These are phyloP conservation scores for Kwoniella europaea DNA, from an alignment of 768 basidiomycete genomes.

Conservation along the genomic window DNA sequence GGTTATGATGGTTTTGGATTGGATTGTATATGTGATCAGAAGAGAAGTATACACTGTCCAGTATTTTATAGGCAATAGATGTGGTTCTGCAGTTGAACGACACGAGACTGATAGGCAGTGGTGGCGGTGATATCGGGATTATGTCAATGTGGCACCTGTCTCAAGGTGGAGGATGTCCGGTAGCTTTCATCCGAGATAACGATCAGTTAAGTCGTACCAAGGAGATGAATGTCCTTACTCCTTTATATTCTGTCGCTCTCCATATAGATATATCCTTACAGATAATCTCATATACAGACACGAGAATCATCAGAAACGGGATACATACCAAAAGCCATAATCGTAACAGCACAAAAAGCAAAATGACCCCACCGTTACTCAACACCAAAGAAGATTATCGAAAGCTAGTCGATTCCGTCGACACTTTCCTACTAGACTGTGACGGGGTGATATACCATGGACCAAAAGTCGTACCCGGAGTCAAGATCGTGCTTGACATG, in stretches of 20 bases:
- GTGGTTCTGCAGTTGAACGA: background rate
- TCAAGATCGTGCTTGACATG: conserved; percentile 72
- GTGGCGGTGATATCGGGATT: conserved; percentile 15
- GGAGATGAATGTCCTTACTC: too few species aligned
- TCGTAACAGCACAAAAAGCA: background rate
- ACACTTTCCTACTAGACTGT: conserved; percentile 96
- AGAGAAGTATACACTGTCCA: background rate
- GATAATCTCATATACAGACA: background rate
- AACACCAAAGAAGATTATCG: conserved; percentile 57
- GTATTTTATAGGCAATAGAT: background rate
- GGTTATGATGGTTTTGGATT: background rate
- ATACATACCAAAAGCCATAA: too few species aligned
- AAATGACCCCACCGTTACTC: conserved; percentile 34
- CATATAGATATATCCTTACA: too few species aligned
- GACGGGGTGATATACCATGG: conserved; percentile 95
- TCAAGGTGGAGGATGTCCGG: conserved; percentile 24
- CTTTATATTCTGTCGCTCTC: too few species aligned
- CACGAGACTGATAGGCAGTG: conserved; percentile 1
- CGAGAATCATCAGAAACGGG: background rate
- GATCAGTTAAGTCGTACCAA: too few species aligned
- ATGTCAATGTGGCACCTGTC: conserved; percentile 14
- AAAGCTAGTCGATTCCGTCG: conserved; percentile 67
- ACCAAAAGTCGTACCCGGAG: conserved; percentile 76
- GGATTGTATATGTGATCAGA: too few species aligned
- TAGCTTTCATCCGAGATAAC: conserved; percentile 1